Evolutionary conservation across 1,284 basidiomycete species (phyloP), one percentile per base, ranked within the genome.

Genomic region (Trichosporon coremiiforme): DNA sequence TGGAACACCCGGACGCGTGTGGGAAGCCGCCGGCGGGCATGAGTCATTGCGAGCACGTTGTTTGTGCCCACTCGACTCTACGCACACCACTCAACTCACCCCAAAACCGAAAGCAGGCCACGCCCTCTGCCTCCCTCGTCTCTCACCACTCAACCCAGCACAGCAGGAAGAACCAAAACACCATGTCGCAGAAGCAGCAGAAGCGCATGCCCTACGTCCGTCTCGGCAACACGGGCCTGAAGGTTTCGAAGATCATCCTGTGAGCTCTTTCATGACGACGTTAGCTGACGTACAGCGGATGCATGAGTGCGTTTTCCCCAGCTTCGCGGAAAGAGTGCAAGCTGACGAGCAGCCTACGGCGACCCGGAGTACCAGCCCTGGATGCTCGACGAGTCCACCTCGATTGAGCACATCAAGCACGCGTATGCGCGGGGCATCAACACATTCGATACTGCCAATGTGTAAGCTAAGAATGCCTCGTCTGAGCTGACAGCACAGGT

Each of bases 361-460:
- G 53, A 72, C n/a, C 69, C 75, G 17, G 62, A 70, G 57, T 76
- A 65, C 62, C 74, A 75, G 68, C 70, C 73, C 31, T 83, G 82
- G 80, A 75, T 81, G 17, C 75, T 82, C 0, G 75, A 72, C 29
- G 81, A 83, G 71, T 72, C 78, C 66, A 72, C 73, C 33, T 75
- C 76, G 36, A 80, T 83, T 64, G 75, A 80, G 69, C 80, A 82
- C 66, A 80, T 83, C 73, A 78, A 80, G 66, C 74, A 71, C 65
- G 81, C 81, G n/a, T 83, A 77, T 67, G 75, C 74, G 55, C 69
- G 71, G 1, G 80, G 80, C 31, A 78, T 81, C 74, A 81, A 80
- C 70, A 79, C 79, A 1, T 81, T 81, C 63, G 80, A 81, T 64
- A 79, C 78, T 13, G 78, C 78, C 35, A 77, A 80, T 64, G 72